phyloP scores from a whole-genome alignment of 2,329 filamentous ascomycete species.

The Trichoderma sp. region DNA sequence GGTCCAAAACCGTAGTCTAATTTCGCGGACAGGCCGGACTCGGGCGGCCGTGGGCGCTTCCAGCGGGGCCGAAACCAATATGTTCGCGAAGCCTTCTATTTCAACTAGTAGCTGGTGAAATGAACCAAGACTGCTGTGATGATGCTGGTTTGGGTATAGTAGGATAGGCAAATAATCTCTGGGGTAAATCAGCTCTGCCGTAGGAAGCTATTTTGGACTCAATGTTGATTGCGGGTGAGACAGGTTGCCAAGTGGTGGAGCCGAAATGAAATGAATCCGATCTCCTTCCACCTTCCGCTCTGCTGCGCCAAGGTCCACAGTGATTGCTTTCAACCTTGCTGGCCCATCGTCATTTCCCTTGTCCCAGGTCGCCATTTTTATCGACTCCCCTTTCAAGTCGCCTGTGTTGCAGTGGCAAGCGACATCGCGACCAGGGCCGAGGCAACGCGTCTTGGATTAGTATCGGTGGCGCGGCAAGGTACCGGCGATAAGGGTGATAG shows the following conservation, averaged over 20 bases:
- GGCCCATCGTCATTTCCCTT: conserved; percentile 11
- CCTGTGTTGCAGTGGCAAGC: neutral
- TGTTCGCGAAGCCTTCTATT: conserved; percentile 9
- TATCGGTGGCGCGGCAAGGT: neutral
- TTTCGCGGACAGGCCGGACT: conserved; percentile 24
- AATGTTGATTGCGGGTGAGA: conserved; percentile 7
- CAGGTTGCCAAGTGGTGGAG: neutral
- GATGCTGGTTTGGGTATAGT: conserved; percentile 17
- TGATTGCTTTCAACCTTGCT: conserved; percentile 10
- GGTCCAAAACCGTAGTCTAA: conserved; percentile 18
- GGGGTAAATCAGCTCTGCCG: conserved; percentile 8
- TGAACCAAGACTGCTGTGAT: conserved; percentile 8
- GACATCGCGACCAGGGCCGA: neutral
- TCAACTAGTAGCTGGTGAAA: conserved; percentile 6
- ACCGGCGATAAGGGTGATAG: neutral
- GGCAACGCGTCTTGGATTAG: neutral
- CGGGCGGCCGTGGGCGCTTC: neutral
- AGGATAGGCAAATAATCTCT: conserved; percentile 5
- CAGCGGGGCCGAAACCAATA: conserved; percentile 7
- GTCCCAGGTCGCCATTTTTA: neutral
- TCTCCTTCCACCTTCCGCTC: conserved; percentile 10
- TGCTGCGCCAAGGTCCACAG: conserved; percentile 6
- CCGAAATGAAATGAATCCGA: conserved; percentile 17
- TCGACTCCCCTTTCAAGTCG: neutral
- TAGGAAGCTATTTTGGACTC: neutral